A percentile compares a stretch with the other conserved stretches of the same genome.
Conservation (phyloP, 371 early-diverging fungal genomes). For the Synchytrium microbalum region DNA sequence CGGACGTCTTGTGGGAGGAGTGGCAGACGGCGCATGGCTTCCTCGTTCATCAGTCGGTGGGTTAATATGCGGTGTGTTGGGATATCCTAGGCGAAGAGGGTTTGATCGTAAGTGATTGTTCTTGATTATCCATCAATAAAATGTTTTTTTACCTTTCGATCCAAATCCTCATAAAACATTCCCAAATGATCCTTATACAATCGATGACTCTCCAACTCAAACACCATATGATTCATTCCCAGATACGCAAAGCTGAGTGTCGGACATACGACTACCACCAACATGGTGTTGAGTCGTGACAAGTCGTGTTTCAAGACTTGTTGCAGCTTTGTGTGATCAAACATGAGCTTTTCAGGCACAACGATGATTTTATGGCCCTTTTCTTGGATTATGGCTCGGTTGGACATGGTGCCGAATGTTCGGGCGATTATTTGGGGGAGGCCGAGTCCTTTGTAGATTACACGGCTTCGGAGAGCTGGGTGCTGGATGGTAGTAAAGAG, state of each 20-base stretch:
- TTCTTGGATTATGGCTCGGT: neutral
- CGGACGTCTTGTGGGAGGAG: neutral
- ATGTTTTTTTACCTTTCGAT: neutral
- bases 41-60: neutral
- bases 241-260: neutral
- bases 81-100: neutral
- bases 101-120: too few species aligned
- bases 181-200: neutral
- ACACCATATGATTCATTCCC: neutral
- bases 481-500: neutral
- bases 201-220: neutral
- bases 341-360: neutral
- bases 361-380: neutral
- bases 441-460: neutral
- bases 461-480: neutral
- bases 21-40: neutral
- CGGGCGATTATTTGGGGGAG: neutral
- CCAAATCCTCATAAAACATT: neutral
- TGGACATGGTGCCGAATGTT: neutral
- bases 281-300: neutral
- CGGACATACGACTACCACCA: neutral
- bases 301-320: neutral
- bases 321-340: neutral
- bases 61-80: neutral
- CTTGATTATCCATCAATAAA: neutral